A percentile compares a stretch with the other conserved stretches of the same genome.
phyloP scores from a whole-genome alignment of 176 grass and related monocot genomes.

The Guadua angustifolia region DNA sequence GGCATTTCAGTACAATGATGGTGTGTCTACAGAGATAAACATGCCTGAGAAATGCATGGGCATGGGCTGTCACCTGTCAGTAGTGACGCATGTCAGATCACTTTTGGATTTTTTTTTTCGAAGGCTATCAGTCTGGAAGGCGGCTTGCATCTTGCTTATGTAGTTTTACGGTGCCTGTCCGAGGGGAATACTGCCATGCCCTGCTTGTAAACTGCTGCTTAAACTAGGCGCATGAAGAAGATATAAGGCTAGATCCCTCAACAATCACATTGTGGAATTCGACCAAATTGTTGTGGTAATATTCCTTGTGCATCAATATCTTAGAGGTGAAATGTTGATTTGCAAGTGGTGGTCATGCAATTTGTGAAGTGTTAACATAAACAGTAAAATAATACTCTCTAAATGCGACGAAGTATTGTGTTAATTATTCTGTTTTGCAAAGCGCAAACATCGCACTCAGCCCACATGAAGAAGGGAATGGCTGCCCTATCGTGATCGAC shows the following conservation, averaged over 20 bases:
- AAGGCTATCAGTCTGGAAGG: not conserved
- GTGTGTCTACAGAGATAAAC: not conserved
- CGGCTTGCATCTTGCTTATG: not conserved
- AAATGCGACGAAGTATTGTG: not conserved
- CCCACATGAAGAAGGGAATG: not conserved
- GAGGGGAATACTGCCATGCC: too few species aligned
- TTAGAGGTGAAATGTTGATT: not conserved
- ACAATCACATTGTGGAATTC: not conserved
- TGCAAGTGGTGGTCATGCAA: too few species aligned
- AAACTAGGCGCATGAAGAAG: not conserved
- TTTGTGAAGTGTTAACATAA: not conserved
- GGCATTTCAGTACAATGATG: constrained; percentile 23
- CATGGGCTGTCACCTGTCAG: too few species aligned
- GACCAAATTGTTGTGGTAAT: not conserved
- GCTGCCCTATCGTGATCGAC: too few species aligned
- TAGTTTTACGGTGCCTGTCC: not conserved
- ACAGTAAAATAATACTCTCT: not conserved
- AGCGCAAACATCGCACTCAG: not conserved
- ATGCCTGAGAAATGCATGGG: not conserved
- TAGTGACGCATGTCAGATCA: not conserved
- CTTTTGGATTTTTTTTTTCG: too few species aligned
- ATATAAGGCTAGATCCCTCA: not conserved
- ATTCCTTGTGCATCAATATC: not conserved
- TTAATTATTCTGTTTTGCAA: not conserved
- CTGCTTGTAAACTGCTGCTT: not conserved